Base-by-base conservation (phyloP, 192 early-diverging fungal species). In the Allomyces javanicus region DNA sequence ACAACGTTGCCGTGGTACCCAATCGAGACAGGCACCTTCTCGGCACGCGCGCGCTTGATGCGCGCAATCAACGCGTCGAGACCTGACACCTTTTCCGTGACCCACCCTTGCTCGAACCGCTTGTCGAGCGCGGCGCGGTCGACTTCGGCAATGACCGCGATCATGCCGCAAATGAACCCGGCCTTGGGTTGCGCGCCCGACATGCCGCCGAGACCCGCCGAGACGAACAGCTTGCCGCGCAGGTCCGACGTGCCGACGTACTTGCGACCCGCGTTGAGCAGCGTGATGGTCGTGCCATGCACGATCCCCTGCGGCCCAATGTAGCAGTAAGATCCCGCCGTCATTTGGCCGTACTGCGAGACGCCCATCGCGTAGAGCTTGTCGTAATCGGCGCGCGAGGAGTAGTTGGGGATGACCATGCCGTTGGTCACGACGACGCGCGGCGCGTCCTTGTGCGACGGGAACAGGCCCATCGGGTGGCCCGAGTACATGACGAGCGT, bases 1-100 rank as follows among this genome's bases (percentile, higher is more conserved):
- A 70, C 69, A 11, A 70, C 63, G 65, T 70, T 70, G 23, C 69
- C 69, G 65, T 70, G 69, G 69, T 70, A 70, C 12, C 69, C 69
- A 62, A 70, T 70, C 24, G 58, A 62, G 65, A 62, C 66, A 10
- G 43, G 22, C 23, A 66, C 25, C 26, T 65, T 66, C 55, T 24
- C 45, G 5, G 33, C 62, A 23, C 66, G 65, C 7, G 45, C 45
- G 11, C 66, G 58, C 69, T 70, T 70, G 65, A 70, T 66, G 17
- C 64, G 64, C n/a, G 44, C 69, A 40, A 70, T 33, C 24, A 70
- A 24, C 27, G 61, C 33, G 44, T 70, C 69, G n/a, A 70, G 27
- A n/a, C 58, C 55, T 12, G 43, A 65, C 24, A 63, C 64, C 33
- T 70, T 70, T 22, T 66, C 65, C 3, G 44, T 19, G 25, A 70